Conservation (phyloP, 163 green algal genomes). For the Chlamydomonas reinhardtii region DNA sequence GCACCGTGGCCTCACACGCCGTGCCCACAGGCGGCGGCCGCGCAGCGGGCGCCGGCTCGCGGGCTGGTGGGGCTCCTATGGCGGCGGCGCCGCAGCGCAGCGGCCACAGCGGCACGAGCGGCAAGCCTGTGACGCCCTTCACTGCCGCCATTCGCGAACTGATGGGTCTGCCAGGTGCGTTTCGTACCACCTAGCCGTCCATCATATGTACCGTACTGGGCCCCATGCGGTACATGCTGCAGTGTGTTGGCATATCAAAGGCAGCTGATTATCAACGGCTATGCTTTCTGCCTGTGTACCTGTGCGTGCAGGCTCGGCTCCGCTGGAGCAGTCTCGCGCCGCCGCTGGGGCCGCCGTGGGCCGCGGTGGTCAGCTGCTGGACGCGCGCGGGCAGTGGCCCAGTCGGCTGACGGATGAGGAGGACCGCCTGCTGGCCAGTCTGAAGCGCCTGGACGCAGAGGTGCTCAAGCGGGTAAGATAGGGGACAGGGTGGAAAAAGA, state of each 20-base stretch:
- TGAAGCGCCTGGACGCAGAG: slow-evolving; percentile 49
- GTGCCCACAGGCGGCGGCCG: slow-evolving; percentile 19
- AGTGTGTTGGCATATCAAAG: no score
- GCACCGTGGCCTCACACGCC: slow-evolving; percentile 36
- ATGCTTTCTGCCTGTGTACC: no score
- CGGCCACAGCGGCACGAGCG: background rate
- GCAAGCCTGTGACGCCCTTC: slow-evolving; percentile 55
- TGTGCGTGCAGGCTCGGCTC: slow-evolving; percentile 4
- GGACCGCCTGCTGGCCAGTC: slow-evolving; percentile 45
- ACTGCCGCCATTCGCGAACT: slow-evolving; percentile 59
- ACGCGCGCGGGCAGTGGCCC: background rate
- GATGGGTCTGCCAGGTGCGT: slow-evolving; percentile 55
- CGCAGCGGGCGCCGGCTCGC: background rate
- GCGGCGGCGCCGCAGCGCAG: no score
- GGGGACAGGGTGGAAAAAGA: no score
- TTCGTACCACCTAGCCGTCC: no score
- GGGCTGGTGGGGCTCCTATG: no score
- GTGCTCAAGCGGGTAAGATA: slow-evolving; percentile 48
- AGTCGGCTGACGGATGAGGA: slow-evolving; percentile 47
- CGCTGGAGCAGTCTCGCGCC: slow-evolving; percentile 36
- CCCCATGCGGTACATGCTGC: no score
- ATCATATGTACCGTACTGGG: no score
- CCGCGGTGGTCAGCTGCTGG: background rate
- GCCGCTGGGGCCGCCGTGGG: background rate
- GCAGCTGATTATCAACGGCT: no score